Evolutionary conservation across 2,329 filamentous ascomycete species (phyloP), one percentile per base, ranked within the genome.

Genomic region (Fusarium tuaranense): DNA sequence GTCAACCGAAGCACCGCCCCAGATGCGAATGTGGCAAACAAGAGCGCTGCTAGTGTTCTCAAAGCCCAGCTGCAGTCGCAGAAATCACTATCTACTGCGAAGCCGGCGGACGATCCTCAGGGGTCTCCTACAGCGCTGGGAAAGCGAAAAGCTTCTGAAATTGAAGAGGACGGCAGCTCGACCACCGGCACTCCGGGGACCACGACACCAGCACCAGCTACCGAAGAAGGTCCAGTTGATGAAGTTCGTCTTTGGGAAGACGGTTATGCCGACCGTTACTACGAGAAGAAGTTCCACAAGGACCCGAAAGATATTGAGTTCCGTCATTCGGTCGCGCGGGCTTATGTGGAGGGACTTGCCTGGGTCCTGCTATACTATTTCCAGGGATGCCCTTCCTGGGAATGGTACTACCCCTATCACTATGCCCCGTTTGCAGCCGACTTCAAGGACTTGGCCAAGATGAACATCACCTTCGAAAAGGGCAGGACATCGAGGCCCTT

Each of bases 361-460:
- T 99, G 97, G 97, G 97, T 99, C 44, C 86, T 99, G 61, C 88
- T 95, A 39, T 99, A 99, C 84, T 99, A 99, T 82, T 98, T 98
- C 83, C 97, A 99, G 83, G 97, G 97, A 30, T 99, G 97, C 79
- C 95, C 97, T 25, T 98, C 95, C 0, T 99, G 97, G 97, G 97
- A 96, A 63, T 99, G 97, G 97, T 99, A 97, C 82, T 99, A 98
- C 80, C 97, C 97, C 1, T 97, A 98, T 80, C 97, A 99, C 81
- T 99, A 99, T 81, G 97, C 97, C 2, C 97, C 97, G 5, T 99
- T 99, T 81, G 97, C 97, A 3, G 94, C 95, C 63, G 97, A 99
- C 82, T 99, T 99, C 82, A 92, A 93, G 68, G 92, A 95, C 66
- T 88, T 99, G 55, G 90, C 88, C 63, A 92, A 95, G 76, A 91